Percentiles rank a stretch among this genome's conserved stretches.
phyloP scores from a whole-genome alignment of 1,139 yeast genomes.

The Suhomyces ambrosiae region DNA sequence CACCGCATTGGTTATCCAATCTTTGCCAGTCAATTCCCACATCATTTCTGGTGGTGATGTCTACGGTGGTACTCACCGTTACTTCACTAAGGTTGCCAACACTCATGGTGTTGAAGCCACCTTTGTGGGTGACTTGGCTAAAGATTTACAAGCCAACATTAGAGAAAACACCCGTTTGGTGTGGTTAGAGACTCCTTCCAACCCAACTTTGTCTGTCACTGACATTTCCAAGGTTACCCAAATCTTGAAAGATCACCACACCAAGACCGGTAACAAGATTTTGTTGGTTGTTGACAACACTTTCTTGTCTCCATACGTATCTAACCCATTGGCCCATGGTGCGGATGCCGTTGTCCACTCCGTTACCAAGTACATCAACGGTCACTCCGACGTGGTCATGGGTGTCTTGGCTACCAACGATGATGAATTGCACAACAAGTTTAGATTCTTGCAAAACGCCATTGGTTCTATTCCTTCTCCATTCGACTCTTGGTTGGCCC shows the following conservation, averaged over 20 bases:
- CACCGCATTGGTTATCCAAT: constrained; percentile 76
- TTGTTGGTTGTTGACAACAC: constrained; percentile 88
- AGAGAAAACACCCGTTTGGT: constrained; percentile 70
- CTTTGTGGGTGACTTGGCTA: constrained; percentile 65
- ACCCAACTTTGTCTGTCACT: constrained; percentile 80
- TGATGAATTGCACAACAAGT: constrained; percentile 60
- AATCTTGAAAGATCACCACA: constrained; percentile 51
- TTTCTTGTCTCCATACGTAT: constrained; percentile 88
- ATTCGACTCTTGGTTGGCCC: constrained; percentile 90
- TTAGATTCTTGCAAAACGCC: constrained; percentile 83
- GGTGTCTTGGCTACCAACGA: constrained; percentile 78
- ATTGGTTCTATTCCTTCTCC: constrained; percentile 89
- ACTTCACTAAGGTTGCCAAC: constrained; percentile 82
- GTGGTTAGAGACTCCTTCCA: constrained; percentile 89
- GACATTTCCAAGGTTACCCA: constrained; percentile 65
- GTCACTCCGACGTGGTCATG: constrained; percentile 90
- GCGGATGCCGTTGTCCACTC: constrained; percentile 89
- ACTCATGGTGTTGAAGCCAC: constrained; percentile 75
- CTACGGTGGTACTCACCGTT: constrained; percentile 92
- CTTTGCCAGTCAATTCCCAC: constrained; percentile 72
- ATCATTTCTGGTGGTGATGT: constrained; percentile 85
- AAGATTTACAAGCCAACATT: constrained; percentile 59
- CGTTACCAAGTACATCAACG: constrained; percentile 88
- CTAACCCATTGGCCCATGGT: constrained; percentile 80
- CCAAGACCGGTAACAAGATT: constrained; percentile 49